phyloP scores from a whole-genome alignment of 2,329 filamentous ascomycete species.

The Parastagonospora nodorum region DNA sequence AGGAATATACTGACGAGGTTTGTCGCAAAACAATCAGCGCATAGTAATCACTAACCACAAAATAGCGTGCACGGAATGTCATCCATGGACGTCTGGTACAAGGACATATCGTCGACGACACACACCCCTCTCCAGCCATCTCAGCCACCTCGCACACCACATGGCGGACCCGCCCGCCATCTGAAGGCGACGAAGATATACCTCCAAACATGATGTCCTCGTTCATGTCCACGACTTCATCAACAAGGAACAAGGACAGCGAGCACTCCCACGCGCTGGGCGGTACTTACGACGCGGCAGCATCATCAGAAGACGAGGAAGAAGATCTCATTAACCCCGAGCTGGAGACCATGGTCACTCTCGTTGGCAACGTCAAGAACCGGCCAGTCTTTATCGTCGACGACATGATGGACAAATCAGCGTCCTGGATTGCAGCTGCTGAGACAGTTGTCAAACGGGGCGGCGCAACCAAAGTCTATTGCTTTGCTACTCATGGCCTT shows the following conservation, averaged over 20 bases:
- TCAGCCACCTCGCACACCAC: constrained; percentile 66
- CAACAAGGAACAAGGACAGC: constrained; percentile 45
- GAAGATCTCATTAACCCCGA: constrained; percentile 80
- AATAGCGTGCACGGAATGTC: constrained; percentile 76
- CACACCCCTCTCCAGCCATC: constrained; percentile 78
- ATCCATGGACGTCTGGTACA: constrained; percentile 90
- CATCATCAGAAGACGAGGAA: constrained; percentile 88
- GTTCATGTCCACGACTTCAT: constrained; percentile 78
- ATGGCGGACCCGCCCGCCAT: constrained; percentile 50
- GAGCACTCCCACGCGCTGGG: constrained; percentile 74
- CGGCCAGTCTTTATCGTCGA: constrained; percentile 93
- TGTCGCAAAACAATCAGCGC: constrained; percentile 1
- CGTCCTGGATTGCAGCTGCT: constrained; percentile 95
- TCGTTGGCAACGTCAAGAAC: constrained; percentile 92
- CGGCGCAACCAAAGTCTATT: constrained; percentile 90
- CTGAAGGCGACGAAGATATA: constrained; percentile 57
- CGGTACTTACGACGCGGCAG: constrained; percentile 82
- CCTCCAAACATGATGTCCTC: constrained; percentile 86
- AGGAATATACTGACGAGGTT: constrained; percentile 70
- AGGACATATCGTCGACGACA: constrained; percentile 93
- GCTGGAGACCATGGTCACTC: constrained; percentile 91
- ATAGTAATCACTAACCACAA: constrained; percentile 14
- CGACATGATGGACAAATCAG: constrained; percentile 98
- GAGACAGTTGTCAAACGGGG: constrained; percentile 96
- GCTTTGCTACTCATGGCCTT: constrained; percentile 94